phyloP scores from a whole-genome alignment of 306 rosid species.

The Vigna unguiculata region DNA sequence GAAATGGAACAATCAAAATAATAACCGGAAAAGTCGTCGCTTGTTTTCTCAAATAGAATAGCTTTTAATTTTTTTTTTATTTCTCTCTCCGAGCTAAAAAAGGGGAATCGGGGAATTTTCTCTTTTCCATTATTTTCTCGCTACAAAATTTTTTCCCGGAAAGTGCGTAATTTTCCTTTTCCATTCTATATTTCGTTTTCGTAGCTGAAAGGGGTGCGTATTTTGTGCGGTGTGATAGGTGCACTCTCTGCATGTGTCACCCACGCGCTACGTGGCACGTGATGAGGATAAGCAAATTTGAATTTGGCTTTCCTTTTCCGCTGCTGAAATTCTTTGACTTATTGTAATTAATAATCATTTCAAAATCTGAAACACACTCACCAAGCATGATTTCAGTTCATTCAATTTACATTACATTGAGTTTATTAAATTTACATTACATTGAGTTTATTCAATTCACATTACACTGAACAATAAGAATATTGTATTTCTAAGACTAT shows the following conservation, averaged over 20 bases:
- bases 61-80: conserved; percentile 25
- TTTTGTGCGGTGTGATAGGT: conserved; percentile 41
- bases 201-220: conserved; percentile 33
- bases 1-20: conserved; percentile 30
- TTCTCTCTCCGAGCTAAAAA: conserved; percentile 30
- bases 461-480: too few relatives aligned
- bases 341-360: background rate
- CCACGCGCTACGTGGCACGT: conserved; percentile 51
- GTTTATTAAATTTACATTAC: too few relatives aligned
- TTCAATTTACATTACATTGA: too few relatives aligned
- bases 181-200: background rate
- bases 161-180: conserved; percentile 51
- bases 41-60: conserved; percentile 31
- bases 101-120: conserved; percentile 34
- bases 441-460: too few relatives aligned
- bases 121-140: conserved; percentile 36
- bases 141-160: conserved; percentile 40
- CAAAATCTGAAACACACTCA: background rate
- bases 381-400: too few relatives aligned
- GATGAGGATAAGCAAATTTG: background rate
- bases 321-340: background rate
- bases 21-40: conserved; percentile 42
- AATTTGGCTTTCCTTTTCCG: conserved; percentile 14
- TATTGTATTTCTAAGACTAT: too few relatives aligned
- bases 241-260: background rate